These are phyloP conservation scores for Curvularia hawaiiensis DNA, from an alignment of 2,329 filamentous ascomycete genomes.

Conservation along the genomic window DNA sequence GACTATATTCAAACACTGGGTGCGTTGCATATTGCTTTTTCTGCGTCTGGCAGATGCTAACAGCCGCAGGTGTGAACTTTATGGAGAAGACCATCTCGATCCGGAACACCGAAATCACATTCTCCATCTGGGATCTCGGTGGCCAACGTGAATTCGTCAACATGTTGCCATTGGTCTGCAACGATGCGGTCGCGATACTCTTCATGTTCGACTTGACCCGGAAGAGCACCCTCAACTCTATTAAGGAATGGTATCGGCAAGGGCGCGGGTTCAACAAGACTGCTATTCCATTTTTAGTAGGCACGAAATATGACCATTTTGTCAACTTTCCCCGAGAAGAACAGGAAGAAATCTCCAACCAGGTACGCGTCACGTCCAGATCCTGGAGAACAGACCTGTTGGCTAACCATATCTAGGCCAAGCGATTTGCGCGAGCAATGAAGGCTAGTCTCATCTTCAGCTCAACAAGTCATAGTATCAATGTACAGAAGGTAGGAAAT, in stretches of 20 bases:
- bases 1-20: constrained; percentile 98
- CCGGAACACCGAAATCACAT: constrained; percentile 98
- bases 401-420: constrained; percentile 63
- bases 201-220: constrained; percentile 99
- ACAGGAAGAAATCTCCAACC: constrained; percentile 97
- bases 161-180: constrained; percentile 99
- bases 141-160: constrained; percentile 99
- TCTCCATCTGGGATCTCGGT: constrained; percentile 98
- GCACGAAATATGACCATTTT: constrained; percentile 99
- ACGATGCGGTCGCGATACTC: constrained; percentile 95
- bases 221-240: constrained; percentile 98
- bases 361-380: constrained; percentile 61
- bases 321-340: constrained; percentile 98
- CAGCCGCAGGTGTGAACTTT: constrained; percentile 83
- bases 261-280: constrained; percentile 99
- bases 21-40: constrained; percentile 44
- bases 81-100: constrained; percentile 99
- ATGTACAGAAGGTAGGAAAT: constrained; percentile 86
- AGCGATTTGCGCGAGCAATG: constrained; percentile 97
- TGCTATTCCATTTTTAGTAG: constrained; percentile 96
- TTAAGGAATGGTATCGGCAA: constrained; percentile 99
- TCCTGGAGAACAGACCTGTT: not conserved
- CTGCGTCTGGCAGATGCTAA: constrained; percentile 19
- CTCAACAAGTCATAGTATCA: constrained; percentile 99
- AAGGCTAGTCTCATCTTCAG: constrained; percentile 97